Conservation (phyloP, 257 asterid genomes). For the Salvia rosmarinus region DNA sequence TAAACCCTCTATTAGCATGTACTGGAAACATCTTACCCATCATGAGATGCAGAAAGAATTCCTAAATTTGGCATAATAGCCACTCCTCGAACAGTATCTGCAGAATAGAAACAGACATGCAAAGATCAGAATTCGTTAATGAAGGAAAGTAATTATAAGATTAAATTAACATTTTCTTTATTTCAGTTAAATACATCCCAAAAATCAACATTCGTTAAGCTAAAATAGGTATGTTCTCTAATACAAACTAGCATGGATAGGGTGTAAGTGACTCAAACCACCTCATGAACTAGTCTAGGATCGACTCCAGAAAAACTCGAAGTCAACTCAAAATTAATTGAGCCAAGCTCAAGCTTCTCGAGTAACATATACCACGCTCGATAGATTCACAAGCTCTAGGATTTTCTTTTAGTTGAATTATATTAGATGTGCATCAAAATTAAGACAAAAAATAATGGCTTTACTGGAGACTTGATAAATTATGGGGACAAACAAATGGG, state of each 20-base stretch:
- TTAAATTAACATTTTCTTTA: conserved; percentile 4
- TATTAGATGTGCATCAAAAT: neutral
- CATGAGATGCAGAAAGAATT: conserved; percentile 94
- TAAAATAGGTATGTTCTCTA: neutral
- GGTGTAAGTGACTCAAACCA: neutral
- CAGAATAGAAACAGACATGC: conserved; percentile 30
- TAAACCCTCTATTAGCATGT: neutral
- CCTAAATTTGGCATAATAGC: conserved; percentile 86
- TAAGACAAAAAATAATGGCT: neutral
- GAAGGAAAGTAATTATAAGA: neutral
- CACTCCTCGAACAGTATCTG: conserved; percentile 95
- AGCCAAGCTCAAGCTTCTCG: neutral
- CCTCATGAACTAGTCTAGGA: no score
- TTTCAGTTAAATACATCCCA: conserved; percentile 10
- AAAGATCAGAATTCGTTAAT: neutral
- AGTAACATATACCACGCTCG: neutral
- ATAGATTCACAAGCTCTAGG: no score
- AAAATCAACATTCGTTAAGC: conserved; percentile 26
- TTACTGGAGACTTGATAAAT: conserved; percentile 4
- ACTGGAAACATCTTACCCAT: conserved; percentile 61
- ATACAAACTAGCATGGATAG: neutral
- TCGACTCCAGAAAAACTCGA: neutral
- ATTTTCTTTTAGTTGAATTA: no score
- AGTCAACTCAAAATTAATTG: neutral
- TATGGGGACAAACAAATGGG: neutral